These are phyloP conservation scores for Nothophytophthora sp. DNA, from an alignment of 352 stramenopile genomes.

Conservation along the genomic window DNA sequence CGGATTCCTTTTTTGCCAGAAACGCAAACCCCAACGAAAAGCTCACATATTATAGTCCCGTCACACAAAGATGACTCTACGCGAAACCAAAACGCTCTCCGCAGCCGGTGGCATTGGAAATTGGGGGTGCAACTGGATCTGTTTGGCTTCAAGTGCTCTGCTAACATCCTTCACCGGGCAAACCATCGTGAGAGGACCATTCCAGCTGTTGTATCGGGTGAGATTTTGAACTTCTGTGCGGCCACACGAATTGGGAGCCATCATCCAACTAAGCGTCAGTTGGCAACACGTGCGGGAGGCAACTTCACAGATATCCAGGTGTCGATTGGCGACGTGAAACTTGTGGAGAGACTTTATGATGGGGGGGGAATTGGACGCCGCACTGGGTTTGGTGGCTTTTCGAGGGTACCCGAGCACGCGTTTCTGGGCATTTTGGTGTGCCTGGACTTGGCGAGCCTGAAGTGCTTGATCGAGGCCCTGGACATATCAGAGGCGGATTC, in stretches of 20 bases:
- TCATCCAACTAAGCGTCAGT: conserved; percentile 28
- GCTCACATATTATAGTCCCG: not conserved
- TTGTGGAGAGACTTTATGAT: conserved; percentile 33
- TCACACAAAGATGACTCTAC: not conserved
- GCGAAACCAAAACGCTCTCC: not conserved
- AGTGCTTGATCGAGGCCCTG: conserved; percentile 25
- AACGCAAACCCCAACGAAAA: not conserved
- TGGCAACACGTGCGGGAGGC: not conserved
- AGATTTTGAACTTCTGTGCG: conserved; percentile 22
- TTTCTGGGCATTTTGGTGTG: conserved; percentile 55
- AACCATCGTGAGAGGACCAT: conserved; percentile 2
- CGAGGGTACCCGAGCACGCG: conserved; percentile 30
- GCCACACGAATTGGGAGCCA: conserved; percentile 42
- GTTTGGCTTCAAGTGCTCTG: conserved; percentile 11
- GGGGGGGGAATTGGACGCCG: conserved; percentile 1
- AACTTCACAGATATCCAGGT: conserved; percentile 43
- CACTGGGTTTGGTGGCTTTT: conserved; percentile 43
- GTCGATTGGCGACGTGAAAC: conserved; percentile 31
- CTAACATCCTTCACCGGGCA: conserved; percentile 22
- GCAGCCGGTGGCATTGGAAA: conserved; percentile 24
- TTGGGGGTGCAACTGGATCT: conserved; percentile 33
- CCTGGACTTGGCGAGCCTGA: conserved; percentile 40
- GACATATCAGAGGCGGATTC: conserved; percentile 3
- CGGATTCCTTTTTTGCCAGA: conserved; percentile 26
- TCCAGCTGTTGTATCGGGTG: conserved; percentile 5